Evolutionary conservation across 2,329 filamentous ascomycete genomes (phyloP), one percentile per base, ranked within the genome.

Genomic region (Harringtonia aguacate): DNA sequence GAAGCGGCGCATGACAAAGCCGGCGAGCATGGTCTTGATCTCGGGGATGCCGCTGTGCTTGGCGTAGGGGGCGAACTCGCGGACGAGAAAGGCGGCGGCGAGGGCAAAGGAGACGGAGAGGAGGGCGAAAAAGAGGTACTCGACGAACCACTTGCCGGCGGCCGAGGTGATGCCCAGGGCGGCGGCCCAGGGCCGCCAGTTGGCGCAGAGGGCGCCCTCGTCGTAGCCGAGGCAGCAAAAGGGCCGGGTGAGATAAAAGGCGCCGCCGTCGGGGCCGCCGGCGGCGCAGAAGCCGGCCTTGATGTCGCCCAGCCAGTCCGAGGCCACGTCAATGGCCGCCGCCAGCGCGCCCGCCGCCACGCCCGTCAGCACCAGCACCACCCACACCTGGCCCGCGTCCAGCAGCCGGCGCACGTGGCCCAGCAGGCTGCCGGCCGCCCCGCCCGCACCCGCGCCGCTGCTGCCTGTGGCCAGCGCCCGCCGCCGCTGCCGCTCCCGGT

Each of bases 141-240:
- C 86, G 43, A 92, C 70, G 43, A 89, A 71, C 75, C 86, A 98
- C 53, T 75, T 78, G 13, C 86, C 41, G 10, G 75, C 79, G 37
- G 41, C 29, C 35, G 14, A 2, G 10, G 64, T 60, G 20, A 87
- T 70, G 8, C 83, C 78, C 36, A 95, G 61, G 2, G 86, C 84
- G 29, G 73, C 70, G 39, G 84, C 81, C 92, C 92, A 98, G 1
- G 81, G 75, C 50, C 78, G 79, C 92, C 92, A 98, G 52, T 89
- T 88, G 22, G 76, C 66, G 59, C 92, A 98, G 56, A 92, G 78
- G 22, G 81, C 80, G 38, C 80, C 77, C 53, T 86, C 84, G 52
- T 94, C 84, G 58, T 94, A 87, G 8, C 90, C 92, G 71, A 85
- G 84, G 61, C 92, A 98, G 65, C 92, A 98, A 60, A 95, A 97